Conservation (phyloP, 2,329 filamentous ascomycete genomes). For the Stagonosporopsis tanaceti region DNA sequence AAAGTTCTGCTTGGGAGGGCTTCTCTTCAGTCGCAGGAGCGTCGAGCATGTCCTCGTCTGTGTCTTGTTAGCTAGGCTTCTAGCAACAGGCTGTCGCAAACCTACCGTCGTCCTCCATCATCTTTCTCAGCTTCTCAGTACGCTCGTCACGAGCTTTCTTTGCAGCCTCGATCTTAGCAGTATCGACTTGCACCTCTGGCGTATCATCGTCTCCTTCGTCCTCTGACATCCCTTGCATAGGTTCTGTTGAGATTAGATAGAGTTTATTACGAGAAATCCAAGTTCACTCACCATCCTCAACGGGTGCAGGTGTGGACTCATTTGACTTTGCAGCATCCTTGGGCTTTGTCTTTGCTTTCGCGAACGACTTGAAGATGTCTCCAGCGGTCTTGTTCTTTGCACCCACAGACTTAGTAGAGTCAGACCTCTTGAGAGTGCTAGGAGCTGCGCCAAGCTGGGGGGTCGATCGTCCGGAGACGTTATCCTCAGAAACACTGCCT, state of each 20-base stretch:
- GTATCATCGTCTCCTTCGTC: constrained; percentile 47
- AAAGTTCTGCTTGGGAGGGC: constrained; percentile 47
- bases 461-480: constrained; percentile 46
- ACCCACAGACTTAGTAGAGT: constrained; percentile 51
- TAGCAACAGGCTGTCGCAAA: not conserved
- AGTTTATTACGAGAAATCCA: not conserved
- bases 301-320: constrained; percentile 50
- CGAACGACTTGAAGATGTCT: constrained; percentile 81
- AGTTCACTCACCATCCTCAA: constrained; percentile 58
- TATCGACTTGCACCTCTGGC: constrained; percentile 41
- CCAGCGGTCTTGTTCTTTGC: constrained; percentile 67
- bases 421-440: constrained; percentile 42
- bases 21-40: constrained; percentile 52
- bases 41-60: constrained; percentile 67
- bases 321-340: constrained; percentile 55
- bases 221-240: constrained; percentile 63
- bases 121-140: constrained; percentile 71
- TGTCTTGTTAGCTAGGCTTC: constrained; percentile 24
- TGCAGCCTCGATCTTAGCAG: constrained; percentile 43
- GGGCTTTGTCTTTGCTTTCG: constrained; percentile 68
- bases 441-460: constrained; percentile 35
- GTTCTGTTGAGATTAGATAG: constrained; percentile 49
- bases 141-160: constrained; percentile 65
- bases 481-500: constrained; percentile 44
- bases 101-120: constrained; percentile 76